Evolutionary conservation across 2,329 filamentous ascomycete genomes (phyloP).

Genomic region (Diplodia sapinea): DNA sequence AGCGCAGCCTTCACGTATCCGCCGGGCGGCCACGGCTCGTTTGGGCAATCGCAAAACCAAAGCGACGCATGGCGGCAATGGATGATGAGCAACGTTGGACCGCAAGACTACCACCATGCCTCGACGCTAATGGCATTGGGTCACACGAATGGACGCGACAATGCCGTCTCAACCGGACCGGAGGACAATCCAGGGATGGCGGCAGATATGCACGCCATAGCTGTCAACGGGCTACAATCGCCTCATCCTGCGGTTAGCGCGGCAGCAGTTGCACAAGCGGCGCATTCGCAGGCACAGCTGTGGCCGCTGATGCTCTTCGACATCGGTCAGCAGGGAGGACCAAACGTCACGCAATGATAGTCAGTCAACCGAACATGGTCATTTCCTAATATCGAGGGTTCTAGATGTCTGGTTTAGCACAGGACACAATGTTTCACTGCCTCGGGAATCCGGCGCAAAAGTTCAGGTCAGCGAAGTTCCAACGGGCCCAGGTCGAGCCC

Average conservation of each 20-base stretch:
- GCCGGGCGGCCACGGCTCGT: conserved; percentile 30
- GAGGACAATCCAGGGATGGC: conserved; percentile 11
- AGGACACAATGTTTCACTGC: conserved; percentile 1
- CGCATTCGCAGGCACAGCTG: conserved; percentile 28
- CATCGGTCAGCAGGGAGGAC: conserved; percentile 27
- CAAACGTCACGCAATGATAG: conserved; percentile 9
- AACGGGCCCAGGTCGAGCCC: neutral
- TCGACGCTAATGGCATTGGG: conserved; percentile 47
- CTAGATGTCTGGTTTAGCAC: conserved; percentile 9
- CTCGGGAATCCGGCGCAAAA: conserved; percentile 23
- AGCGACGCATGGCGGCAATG: conserved; percentile 46
- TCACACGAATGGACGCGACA: conserved; percentile 21
- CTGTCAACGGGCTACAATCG: conserved; percentile 13
- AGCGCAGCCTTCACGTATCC: conserved; percentile 40
- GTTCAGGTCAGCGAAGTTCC: conserved; percentile 6
- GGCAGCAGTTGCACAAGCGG: conserved; percentile 30
- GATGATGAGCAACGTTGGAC: conserved; percentile 41
- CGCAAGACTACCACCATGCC: conserved; percentile 42
- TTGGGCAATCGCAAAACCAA: conserved; percentile 37
- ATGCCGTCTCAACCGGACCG: conserved; percentile 10
- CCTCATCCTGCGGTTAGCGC: conserved; percentile 30
- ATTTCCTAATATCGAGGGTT: conserved; percentile 4
- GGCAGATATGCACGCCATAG: conserved; percentile 26
- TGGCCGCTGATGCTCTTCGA: conserved; percentile 32
- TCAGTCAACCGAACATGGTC: neutral